These are phyloP conservation scores for Kandelia obovata DNA, from an alignment of 345 rosid genomes.

Conservation along the genomic window DNA sequence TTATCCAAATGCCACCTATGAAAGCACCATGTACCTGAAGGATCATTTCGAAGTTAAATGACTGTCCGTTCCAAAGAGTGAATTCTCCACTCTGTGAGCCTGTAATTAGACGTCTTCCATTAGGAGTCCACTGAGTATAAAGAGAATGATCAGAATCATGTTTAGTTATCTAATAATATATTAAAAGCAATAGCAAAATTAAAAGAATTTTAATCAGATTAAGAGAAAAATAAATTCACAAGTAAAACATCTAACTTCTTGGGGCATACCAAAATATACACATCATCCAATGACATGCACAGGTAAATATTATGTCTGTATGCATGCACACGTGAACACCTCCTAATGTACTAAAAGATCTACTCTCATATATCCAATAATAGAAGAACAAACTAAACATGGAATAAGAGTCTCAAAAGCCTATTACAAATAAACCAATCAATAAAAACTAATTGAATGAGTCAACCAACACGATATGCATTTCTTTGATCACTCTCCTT, in stretches of 20 bases:
- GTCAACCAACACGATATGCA: too few relatives aligned
- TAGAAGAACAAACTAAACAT: too few relatives aligned
- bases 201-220: neutral
- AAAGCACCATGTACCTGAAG: slow-evolving; percentile 58
- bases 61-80: slow-evolving; percentile 98
- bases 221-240: neutral
- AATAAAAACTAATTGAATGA: too few relatives aligned
- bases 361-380: too few relatives aligned
- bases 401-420: too few relatives aligned
- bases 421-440: too few relatives aligned
- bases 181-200: neutral
- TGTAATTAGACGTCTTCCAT: slow-evolving; percentile 92
- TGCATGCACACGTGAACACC: too few relatives aligned
- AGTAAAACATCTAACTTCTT: neutral
- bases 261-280: too few relatives aligned
- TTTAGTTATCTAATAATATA: neutral
- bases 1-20: neutral
- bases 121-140: slow-evolving; percentile 83
- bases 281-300: too few relatives aligned
- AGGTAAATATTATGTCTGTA: too few relatives aligned
- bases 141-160: slow-evolving; percentile 24
- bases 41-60: slow-evolving; percentile 96
- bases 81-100: slow-evolving; percentile 98
- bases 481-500: too few relatives aligned
- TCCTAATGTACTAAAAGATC: too few relatives aligned